Base-by-base conservation (phyloP, 1,284 basidiomycete species). In the Moesziomyces antarcticus region DNA sequence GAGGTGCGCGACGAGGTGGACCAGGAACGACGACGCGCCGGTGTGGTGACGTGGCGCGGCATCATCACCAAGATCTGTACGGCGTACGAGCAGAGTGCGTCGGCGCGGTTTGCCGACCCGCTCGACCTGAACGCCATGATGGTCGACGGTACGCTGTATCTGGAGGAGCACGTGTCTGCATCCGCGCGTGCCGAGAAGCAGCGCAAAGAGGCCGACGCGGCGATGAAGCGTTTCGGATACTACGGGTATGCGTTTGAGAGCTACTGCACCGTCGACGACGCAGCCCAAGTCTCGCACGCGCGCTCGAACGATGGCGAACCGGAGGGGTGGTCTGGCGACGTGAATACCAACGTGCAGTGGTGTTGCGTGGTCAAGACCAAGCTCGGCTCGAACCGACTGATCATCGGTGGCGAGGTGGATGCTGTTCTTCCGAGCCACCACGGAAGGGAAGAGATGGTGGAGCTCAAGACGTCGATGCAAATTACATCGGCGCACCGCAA, bases 261-360 rank as follows among this genome's bases (percentile, higher is more conserved):
- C 16, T 95, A 90, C 82, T 93, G 91, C 82, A 93, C 92, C 0
- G 87, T 89, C 1, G 75, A 76, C 16, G 35, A 21, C 0, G 42
- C 50, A 11, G 22, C 56, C 50, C 22, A 77, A 24, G 20, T 21
- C 22, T 21, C 24, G 33, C 50, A 14, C 49, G 56, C n/a, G 11
- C 21, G 9, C 40, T 43, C 8, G 35, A 21, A 9, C 6, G 9
- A 5, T 3, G 41, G 4, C 42, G 16, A 61, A 30, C 71, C 75
- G 0, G 50, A 50, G 8, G 77, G 79, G 0, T 95, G 93, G 93
- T 88, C 91, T 54, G 92, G 92, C 0, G 90, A 92, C 68, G 93
- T 97, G 10, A 90, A 98, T 82, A 97, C 93, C 5, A 97, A 97
- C 80, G 89, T 93, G 0, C 95, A 97, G 83, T 98, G 94, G 94